These are phyloP conservation scores for Eimeria necatrix DNA, from an alignment of 169 alveolate genomes.

Conservation along the genomic window DNA sequence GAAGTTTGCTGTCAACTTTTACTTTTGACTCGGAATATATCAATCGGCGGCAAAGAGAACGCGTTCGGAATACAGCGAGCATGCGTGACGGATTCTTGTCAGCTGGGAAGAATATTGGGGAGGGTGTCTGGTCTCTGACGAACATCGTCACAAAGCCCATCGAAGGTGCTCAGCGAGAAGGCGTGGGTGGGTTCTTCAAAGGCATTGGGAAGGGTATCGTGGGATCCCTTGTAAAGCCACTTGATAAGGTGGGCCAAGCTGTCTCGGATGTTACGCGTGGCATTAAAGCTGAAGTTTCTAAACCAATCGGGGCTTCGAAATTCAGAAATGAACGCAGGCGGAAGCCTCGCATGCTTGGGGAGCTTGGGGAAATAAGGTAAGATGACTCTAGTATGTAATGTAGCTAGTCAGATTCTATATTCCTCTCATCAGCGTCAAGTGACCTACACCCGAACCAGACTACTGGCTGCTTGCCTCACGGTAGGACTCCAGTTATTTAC, in stretches of 20 bases:
- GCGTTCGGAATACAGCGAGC: conserved; percentile 85
- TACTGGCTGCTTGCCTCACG: too few relatives aligned
- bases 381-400: not conserved
- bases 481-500: too few relatives aligned
- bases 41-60: conserved; percentile 91
- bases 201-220: conserved; percentile 95
- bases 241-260: conserved; percentile 95
- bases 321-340: conserved; percentile 87
- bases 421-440: not conserved
- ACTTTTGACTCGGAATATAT: conserved; percentile 94
- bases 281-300: conserved; percentile 91
- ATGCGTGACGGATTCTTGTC: conserved; percentile 91
- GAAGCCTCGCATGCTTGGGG: conserved; percentile 94
- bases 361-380: conserved; percentile 86
- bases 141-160: conserved; percentile 94
- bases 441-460: too few relatives aligned
- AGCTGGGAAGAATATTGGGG: conserved; percentile 93
- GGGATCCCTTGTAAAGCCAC: conserved; percentile 94
- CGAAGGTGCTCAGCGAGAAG: conserved; percentile 95
- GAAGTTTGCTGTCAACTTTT: conserved; percentile 90
- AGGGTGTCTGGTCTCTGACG: conserved; percentile 92
- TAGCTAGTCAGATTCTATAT: not conserved
- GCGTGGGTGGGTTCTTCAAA: conserved; percentile 93
- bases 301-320: conserved; percentile 88
- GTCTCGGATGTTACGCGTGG: conserved; percentile 93